Base-by-base conservation (phyloP, 805 yeast genomes). In the Wickerhamiella alocasiicola region DNA sequence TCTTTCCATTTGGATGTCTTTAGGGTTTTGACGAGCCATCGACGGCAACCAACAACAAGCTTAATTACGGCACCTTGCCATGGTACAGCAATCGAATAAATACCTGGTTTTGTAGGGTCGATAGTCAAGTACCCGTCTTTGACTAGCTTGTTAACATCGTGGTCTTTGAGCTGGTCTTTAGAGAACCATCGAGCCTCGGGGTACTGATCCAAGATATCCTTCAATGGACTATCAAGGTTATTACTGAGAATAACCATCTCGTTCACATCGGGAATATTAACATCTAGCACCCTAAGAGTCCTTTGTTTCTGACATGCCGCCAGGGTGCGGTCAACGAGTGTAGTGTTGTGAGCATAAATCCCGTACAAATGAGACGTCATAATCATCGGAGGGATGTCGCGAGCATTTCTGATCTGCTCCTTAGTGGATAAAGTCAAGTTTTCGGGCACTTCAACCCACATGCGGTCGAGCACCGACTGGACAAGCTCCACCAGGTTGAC, bases 1-100 rank as follows among this genome's bases (percentile, higher is more conserved):
- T 65, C 68, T n/a, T 54, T 51, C 53, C 59, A 65, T 28, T 54
- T 49, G 36, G 53, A 50, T 36, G 56, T 57, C 9, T 47, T 46
- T 11, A 64, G 51, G 9, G 52, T 43, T 19, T 49, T 51, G 26
- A 52, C 24, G 2, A 64, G 52, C 67, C 68, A 65, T 17, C 49
- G 49, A 2, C 69, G 51, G 9, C 59, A 34, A 5, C 44, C 35
- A 3, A 53, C 28, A 5, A 56, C 56, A 2, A 62, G 53, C 42
- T 54, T 59, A n/a, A 62, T 43, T 28, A 52, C 53, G 5, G 56
- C 46, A 2, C 69, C 68, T 19, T 61, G 54, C 30, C 53, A 51
- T 1, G 68, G 69, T 2, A 61, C 41, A 3, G 64, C 50, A 6
- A 64, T 44, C 3, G 44, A 42, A 45, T 59, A 57, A 11, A 48